These are phyloP conservation scores for Juglanconis sp. DNA, from an alignment of 2,329 filamentous ascomycete genomes.

Conservation along the genomic window DNA sequence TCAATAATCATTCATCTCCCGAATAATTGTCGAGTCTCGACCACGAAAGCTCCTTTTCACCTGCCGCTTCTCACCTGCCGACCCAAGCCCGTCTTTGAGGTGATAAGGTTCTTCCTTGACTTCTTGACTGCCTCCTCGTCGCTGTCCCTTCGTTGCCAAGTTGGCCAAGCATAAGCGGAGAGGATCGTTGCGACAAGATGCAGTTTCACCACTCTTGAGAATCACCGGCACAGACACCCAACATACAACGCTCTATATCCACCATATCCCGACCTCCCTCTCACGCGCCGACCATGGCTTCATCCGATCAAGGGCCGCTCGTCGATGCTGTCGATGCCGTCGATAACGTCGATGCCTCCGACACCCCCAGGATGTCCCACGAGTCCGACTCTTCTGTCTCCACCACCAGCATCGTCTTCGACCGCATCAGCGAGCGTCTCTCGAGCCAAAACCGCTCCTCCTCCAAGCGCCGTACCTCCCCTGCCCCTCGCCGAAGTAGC, in stretches of 20 bases:
- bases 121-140: background rate
- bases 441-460: slow-evolving; percentile 20
- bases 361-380: slow-evolving; percentile 39
- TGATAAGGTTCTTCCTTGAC: background rate
- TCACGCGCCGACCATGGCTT: slow-evolving; percentile 5
- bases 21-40: no score
- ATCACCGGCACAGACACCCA: background rate
- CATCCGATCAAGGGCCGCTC: slow-evolving; percentile 11
- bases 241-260: background rate
- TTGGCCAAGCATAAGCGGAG: background rate
- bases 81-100: no score
- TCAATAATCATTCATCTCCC: background rate
- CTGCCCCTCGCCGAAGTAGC: slow-evolving; percentile 10
- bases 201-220: background rate
- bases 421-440: slow-evolving; percentile 63
- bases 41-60: no score
- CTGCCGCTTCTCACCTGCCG: no score
- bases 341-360: slow-evolving; percentile 1
- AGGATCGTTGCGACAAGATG: slow-evolving; percentile 6
- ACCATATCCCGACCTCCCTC: background rate
- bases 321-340: slow-evolving; percentile 3
- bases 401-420: slow-evolving; percentile 78
- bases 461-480: slow-evolving; percentile 19
- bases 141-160: background rate
- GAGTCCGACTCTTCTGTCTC: slow-evolving; percentile 74